phyloP scores from a whole-genome alignment of 2,329 filamentous ascomycete species.

The Aspergillus calidoustus region DNA sequence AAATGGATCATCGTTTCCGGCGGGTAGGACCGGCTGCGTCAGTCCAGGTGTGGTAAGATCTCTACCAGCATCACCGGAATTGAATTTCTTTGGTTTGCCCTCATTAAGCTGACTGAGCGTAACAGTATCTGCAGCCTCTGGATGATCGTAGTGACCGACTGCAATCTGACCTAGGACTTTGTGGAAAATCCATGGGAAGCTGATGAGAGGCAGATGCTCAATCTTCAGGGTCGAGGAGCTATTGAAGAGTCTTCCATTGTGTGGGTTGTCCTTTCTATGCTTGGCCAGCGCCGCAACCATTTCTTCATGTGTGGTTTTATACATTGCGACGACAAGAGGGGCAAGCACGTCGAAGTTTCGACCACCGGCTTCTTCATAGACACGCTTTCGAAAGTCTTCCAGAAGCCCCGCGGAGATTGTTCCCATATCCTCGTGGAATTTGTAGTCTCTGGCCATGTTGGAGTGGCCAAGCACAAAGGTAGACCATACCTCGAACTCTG shows the following conservation, averaged over 20 bases:
- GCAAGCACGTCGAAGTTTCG: conserved; percentile 63
- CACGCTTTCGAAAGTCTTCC: conserved; percentile 69
- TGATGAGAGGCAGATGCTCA: conserved; percentile 75
- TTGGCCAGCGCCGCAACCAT: conserved; percentile 63
- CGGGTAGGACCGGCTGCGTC: background rate
- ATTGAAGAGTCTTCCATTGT: conserved; percentile 18
- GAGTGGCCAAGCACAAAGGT: conserved; percentile 81
- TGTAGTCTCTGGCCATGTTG: conserved; percentile 76
- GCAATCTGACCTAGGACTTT: conserved; percentile 73
- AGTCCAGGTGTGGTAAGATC: background rate
- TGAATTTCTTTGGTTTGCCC: background rate
- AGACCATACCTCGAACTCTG: conserved; percentile 91
- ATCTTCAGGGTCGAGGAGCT: conserved; percentile 20
- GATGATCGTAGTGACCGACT: conserved; percentile 42
- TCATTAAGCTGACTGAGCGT: background rate
- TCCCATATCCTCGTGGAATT: conserved; percentile 82
- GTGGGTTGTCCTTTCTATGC: conserved; percentile 37
- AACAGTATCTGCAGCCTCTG: background rate
- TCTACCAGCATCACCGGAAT: background rate
- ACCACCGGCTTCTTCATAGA: conserved; percentile 67
- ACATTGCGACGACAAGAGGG: conserved; percentile 84
- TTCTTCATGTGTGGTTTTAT: conserved; percentile 77
- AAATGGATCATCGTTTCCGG: conserved; percentile 23
- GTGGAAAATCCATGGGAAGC: conserved; percentile 91
- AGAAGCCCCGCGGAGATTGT: conserved; percentile 69